Conservation (phyloP, 768 basidiomycete species). For the Lentinula boryana region DNA sequence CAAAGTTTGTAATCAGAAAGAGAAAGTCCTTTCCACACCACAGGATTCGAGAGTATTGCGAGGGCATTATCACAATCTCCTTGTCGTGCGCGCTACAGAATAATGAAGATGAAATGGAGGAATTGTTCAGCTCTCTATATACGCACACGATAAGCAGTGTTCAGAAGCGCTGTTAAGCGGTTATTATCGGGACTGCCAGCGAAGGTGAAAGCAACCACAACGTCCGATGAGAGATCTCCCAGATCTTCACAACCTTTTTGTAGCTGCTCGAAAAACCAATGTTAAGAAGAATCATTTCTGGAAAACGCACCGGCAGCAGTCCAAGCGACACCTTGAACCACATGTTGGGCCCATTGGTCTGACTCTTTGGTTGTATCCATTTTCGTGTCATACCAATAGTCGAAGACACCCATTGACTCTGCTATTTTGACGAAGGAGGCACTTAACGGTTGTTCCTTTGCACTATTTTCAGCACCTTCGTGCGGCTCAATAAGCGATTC, state of each 20-base stretch:
- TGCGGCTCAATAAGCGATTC: not conserved
- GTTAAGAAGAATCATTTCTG: not conserved
- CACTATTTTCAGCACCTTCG: not conserved
- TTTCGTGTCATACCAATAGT: slow-evolving; percentile 64
- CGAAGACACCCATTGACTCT: slow-evolving; percentile 62
- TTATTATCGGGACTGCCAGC: slow-evolving; percentile 55
- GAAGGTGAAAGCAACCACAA: slow-evolving; percentile 63
- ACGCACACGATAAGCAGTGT: slow-evolving; percentile 63
- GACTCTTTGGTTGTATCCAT: slow-evolving; percentile 40
- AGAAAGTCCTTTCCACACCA: slow-evolving; percentile 63
- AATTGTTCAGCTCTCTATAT: not conserved
- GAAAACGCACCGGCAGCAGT: slow-evolving; percentile 48
- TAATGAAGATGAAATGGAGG: not conserved
- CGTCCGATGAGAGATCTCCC: slow-evolving; percentile 59
- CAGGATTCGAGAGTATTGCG: slow-evolving; percentile 56
- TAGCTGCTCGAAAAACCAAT: not conserved
- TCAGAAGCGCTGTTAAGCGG: slow-evolving; percentile 53
- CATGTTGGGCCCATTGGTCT: slow-evolving; percentile 69
- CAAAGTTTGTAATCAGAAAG: slow-evolving; percentile 64
- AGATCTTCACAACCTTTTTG: slow-evolving; percentile 59
- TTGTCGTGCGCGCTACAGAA: slow-evolving; percentile 55
- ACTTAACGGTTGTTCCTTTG: slow-evolving; percentile 64
- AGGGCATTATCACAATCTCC: slow-evolving; percentile 62
- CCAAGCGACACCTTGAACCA: slow-evolving; percentile 73
- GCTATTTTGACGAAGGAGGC: slow-evolving; percentile 64